phyloP scores from a whole-genome alignment of 2,329 filamentous ascomycete genomes.

The Botrytis deweyae region DNA sequence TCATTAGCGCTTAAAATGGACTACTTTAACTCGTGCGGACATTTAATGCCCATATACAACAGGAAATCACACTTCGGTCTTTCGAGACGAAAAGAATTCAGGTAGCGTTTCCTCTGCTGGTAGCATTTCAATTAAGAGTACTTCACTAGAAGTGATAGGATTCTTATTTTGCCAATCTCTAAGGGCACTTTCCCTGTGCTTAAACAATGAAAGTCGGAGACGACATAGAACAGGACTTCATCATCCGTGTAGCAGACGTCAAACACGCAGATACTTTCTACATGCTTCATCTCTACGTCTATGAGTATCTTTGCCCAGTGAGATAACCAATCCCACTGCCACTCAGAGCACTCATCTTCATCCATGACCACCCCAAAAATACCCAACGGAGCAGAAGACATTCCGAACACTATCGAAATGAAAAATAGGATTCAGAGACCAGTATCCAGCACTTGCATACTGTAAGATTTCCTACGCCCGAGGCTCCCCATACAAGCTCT shows the following conservation, averaged over 20 bases:
- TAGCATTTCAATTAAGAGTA: rapidly evolving
- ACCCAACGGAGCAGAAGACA: background rate
- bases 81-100: background rate
- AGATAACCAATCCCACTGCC: background rate
- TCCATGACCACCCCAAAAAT: too few species aligned
- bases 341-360: too few species aligned
- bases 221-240: background rate
- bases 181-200: background rate
- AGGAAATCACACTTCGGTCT: background rate
- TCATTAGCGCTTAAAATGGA: background rate
- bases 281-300: too few species aligned
- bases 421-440: rapidly evolving
- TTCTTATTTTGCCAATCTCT: background rate
- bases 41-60: background rate
- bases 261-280: too few species aligned
- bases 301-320: rapidly evolving
- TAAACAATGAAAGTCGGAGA: background rate
- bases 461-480: background rate
- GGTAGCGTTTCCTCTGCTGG: rapidly evolving
- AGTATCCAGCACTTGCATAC: background rate
- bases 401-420: background rate
- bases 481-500: rapidly evolving
- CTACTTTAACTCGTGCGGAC: background rate
- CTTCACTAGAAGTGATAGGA: background rate
- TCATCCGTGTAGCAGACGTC: background rate